A percentile compares a stretch with the other conserved stretches of the same genome.
These are phyloP conservation scores for Cubamyces lactineus DNA, from an alignment of 768 basidiomycete genomes.

Conservation along the genomic window DNA sequence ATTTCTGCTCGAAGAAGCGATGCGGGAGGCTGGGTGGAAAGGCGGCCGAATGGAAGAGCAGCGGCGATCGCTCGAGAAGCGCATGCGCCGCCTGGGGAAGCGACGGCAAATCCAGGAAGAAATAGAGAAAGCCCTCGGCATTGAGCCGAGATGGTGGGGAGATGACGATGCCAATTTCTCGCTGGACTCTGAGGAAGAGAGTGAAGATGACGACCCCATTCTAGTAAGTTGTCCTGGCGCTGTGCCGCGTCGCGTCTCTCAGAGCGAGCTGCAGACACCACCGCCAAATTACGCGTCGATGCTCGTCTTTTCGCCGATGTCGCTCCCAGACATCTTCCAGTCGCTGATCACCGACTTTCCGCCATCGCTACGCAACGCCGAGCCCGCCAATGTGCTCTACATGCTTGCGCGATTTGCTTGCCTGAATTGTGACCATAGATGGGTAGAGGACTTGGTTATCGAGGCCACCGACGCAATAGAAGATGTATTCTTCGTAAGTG, in stretches of 20 bases:
- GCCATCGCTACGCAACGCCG: constrained; percentile 70
- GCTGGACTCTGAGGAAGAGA: constrained; percentile 49
- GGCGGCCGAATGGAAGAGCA: constrained; percentile 76
- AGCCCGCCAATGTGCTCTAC: constrained; percentile 91
- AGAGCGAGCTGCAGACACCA: constrained; percentile 58
- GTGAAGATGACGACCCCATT: constrained; percentile 43
- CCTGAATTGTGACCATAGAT: constrained; percentile 84
- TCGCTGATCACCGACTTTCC: constrained; percentile 79
- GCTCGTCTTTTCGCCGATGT: constrained; percentile 89
- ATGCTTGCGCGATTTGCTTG: constrained; percentile 93
- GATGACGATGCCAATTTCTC: constrained; percentile 41
- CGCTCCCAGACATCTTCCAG: constrained; percentile 78
- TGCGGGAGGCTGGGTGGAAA: constrained; percentile 83
- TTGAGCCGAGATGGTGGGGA: constrained; percentile 70
- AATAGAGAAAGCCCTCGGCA: constrained; percentile 57
- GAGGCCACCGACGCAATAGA: constrained; percentile 93
- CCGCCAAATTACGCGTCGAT: constrained; percentile 78
- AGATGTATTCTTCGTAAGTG: constrained; percentile 85
- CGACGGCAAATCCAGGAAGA: constrained; percentile 60
- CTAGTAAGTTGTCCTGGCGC: constrained; percentile 22
- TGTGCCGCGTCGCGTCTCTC: constrained; percentile 25
- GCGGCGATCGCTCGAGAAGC: constrained; percentile 61
- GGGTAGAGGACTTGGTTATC: constrained; percentile 92
- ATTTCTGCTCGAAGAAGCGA: constrained; percentile 85
- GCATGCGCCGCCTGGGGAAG: constrained; percentile 53